Base-by-base conservation (phyloP, 2,329 filamentous ascomycete genomes). In the Neonectria faginata region DNA sequence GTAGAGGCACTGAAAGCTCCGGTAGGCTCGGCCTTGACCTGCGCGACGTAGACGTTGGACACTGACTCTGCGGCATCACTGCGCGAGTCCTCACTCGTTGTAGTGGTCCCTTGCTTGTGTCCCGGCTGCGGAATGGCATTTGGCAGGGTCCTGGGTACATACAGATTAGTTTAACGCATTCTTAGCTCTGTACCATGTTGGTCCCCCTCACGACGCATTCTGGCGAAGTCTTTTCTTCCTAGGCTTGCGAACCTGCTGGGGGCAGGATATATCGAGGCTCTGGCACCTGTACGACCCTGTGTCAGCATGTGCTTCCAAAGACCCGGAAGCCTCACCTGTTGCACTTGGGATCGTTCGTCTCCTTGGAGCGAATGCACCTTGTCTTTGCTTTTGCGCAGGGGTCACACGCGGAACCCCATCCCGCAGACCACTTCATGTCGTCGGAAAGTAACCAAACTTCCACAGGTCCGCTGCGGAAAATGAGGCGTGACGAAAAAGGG, bases 341-440 rank as follows among this genome's bases (percentile, higher is more conserved):
- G 29, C 62, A 65, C 31, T 36, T 36, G 31, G 11, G 10, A 3
- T 36, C 31, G 31, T 22, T 42, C 56, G 18, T 54, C 33, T 27
- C 48, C 57, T 8, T 48, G 36, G 48, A 31, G 14, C 62, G 57
- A 58, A 61, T 60, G 58, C 62, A 65, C 33, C 62, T 48, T 16
- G 54, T 56, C 58, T 65, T 65, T 53, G 62, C 53, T 29, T 41
- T 58, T 29, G 62, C 62, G 52, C 62, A 65, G 29, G 62, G 57
- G 45, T 33, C 47, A 36, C 62, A 65, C 14, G 62, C 62, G 5
- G 57, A 33, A 31, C 62, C 62, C 62, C 62, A 65, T 53, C 42
- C 31, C 11, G 31, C 31, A 12, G 39, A 25, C 42, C 42, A 33
- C 47, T 57, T 16, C 50, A 39, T 41, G 33, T 41, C 31, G 31